These are phyloP conservation scores for Lipomyces sp. DNA, from an alignment of 805 yeast species.

Conservation along the genomic window DNA sequence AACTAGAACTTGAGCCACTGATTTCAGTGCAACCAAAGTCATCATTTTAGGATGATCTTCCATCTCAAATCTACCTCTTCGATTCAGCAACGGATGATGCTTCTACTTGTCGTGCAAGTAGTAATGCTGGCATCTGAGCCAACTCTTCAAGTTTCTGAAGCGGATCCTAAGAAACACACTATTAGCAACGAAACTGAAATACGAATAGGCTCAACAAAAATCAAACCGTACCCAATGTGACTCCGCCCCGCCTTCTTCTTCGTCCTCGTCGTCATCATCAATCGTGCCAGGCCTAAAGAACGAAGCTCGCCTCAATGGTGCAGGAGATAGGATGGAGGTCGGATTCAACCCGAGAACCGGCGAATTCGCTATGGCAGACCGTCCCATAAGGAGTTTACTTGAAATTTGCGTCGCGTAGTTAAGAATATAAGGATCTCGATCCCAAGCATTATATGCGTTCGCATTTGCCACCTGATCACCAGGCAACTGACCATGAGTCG, in stretches of 20 bases:
- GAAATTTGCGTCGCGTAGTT: constrained; percentile 16
- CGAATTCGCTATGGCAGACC: not conserved
- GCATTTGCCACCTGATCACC: not conserved
- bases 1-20: not conserved
- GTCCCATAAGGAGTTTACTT: constrained; percentile 9
- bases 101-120: constrained; percentile 26
- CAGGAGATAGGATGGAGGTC: constrained; percentile 2
- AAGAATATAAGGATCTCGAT: constrained; percentile 27
- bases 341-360: not conserved
- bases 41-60: not conserved
- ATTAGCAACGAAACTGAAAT: not conserved
- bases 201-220: not conserved
- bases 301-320: constrained; percentile 13
- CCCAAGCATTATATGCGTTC: constrained; percentile 35
- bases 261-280: constrained; percentile 1
- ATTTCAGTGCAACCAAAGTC: not conserved
- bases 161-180: constrained; percentile 26
- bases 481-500: not conserved
- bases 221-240: constrained; percentile 15
- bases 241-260: constrained; percentile 9
- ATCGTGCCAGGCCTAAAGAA: constrained; percentile 10
- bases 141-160: constrained; percentile 33
- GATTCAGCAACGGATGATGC: not conserved
- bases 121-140: constrained; percentile 29
- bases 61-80: not conserved